Evolutionary conservation across 495 filamentous ascomycete genomes (phyloP).

Genomic region (Trichoderma parareesei): DNA sequence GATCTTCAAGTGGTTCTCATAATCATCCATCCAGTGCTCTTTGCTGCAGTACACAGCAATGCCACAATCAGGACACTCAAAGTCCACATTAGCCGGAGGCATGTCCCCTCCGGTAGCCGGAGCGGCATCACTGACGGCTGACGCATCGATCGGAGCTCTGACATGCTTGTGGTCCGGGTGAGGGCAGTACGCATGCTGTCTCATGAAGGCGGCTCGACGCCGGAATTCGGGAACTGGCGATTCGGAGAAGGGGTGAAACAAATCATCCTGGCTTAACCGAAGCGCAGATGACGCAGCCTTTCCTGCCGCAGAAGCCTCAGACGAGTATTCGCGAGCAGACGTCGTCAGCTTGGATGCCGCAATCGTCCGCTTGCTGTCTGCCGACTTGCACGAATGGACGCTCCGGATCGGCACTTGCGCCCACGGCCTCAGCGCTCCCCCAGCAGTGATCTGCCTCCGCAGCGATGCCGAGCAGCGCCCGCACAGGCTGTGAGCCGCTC

Average conservation of each 20-base stretch:
- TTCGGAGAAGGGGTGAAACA: slow-evolving; percentile 84
- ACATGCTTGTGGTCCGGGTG: slow-evolving; percentile 75
- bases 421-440: background rate
- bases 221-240: slow-evolving; percentile 83
- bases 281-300: slow-evolving; percentile 11
- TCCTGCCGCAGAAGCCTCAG: background rate
- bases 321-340: background rate
- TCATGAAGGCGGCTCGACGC: slow-evolving; percentile 77
- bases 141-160: slow-evolving; percentile 35
- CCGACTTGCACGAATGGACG: background rate
- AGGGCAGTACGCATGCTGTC: slow-evolving; percentile 83
- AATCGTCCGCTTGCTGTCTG: background rate
- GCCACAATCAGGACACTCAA: slow-evolving; percentile 95
- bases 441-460: slow-evolving; percentile 4
- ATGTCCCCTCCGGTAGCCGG: slow-evolving; percentile 32
- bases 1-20: slow-evolving; percentile 81
- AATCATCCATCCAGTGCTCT: slow-evolving; percentile 91
- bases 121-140: slow-evolving; percentile 46
- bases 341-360: background rate
- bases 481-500: slow-evolving; percentile 9
- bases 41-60: slow-evolving; percentile 89
- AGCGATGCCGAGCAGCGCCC: slow-evolving; percentile 6
- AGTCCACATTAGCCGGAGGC: slow-evolving; percentile 71
- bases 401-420: background rate
- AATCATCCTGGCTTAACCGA: slow-evolving; percentile 61